Evolutionary conservation across 768 basidiomycete genomes (phyloP), one percentile per base, ranked within the genome.

Genomic region (Pisolithus orientalis): DNA sequence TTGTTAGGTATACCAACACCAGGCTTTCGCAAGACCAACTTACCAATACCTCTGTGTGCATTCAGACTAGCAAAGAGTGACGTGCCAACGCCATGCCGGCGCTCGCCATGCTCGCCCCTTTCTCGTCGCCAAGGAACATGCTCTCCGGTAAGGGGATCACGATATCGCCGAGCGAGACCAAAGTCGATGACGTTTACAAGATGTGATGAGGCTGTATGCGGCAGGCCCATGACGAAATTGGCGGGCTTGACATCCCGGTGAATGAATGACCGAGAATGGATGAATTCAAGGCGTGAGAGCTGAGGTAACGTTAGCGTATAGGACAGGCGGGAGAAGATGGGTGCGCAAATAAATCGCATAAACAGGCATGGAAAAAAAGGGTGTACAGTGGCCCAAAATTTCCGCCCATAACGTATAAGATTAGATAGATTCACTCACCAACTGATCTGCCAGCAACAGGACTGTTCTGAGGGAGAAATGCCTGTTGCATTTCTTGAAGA

Each of bases 241-340:
- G 95, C 95, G 37, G 95, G 95, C 69, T 98, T 99, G 70, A 99
- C 88, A 66, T 98, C 95, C 58, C 95, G 89, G 68, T 98, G 95
- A 39, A 96, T 84, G 59, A 95, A 87, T 62, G 91, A 90, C 63
- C 91, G 87, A 1, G 89, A 90, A 71, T 99, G 95, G 59, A 97
- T 93, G 69, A 93, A 98, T 69, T 96, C 91, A 63, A 97, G 86
- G 45, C 95, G 92, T 7, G 92, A 91, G 68, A 96, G 85, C 93
- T 94, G 61, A 29, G 52, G 13, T 34, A 47, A 59, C 51, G 61
- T 53, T 53, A 63, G 37, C 53, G 58, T 32, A 58, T 50, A 61
- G 59, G 59, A 53, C 49, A 58, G 49, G 47, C 57, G 55, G 43
- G 24, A 48, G 24, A 47, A 48, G 51, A 52, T 53, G 43, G 49